A percentile compares a stretch with the other conserved stretches of the same genome.
phyloP scores from a whole-genome alignment of 139 green algal species.

The Desmodesmus armatus region DNA sequence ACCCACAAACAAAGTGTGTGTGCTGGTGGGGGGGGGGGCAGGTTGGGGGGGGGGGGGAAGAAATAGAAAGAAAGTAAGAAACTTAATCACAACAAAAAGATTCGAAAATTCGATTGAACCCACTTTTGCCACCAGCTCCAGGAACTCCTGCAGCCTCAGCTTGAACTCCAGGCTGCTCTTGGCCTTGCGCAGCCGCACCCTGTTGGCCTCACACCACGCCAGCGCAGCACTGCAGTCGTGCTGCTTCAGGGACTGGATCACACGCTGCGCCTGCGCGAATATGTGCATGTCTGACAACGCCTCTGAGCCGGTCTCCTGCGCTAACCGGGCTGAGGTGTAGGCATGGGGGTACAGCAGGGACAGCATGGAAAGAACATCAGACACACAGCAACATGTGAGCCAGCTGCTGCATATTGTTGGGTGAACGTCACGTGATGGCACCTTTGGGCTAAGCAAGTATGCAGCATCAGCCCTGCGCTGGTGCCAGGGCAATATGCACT shows the following conservation, averaged over 20 bases:
- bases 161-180: slow-evolving; percentile 92
- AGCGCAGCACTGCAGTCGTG: slow-evolving; percentile 81
- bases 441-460: no score
- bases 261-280: slow-evolving; percentile 70
- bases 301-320: slow-evolving; percentile 47
- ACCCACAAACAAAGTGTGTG: no score
- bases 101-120: not conserved
- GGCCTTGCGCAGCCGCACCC: slow-evolving; percentile 75
- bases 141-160: slow-evolving; percentile 90
- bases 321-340: slow-evolving; percentile 36
- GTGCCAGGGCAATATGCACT: no score
- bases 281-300: slow-evolving; percentile 84
- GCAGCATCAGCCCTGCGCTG: no score
- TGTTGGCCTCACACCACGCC: slow-evolving; percentile 85
- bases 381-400: no score
- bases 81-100: no score
- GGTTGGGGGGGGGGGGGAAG: no score
- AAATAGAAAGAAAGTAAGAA: no score
- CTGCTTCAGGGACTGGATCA: slow-evolving; percentile 71
- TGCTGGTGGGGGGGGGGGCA: no score
- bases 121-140: slow-evolving; percentile 88
- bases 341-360: not conserved
- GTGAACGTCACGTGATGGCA: no score
- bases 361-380: no score
- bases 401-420: not conserved